A percentile compares a stretch with the other conserved stretches of the same genome.
These are phyloP conservation scores for Hemileia vastatrix DNA, from an alignment of 1,284 basidiomycete genomes.

Conservation along the genomic window DNA sequence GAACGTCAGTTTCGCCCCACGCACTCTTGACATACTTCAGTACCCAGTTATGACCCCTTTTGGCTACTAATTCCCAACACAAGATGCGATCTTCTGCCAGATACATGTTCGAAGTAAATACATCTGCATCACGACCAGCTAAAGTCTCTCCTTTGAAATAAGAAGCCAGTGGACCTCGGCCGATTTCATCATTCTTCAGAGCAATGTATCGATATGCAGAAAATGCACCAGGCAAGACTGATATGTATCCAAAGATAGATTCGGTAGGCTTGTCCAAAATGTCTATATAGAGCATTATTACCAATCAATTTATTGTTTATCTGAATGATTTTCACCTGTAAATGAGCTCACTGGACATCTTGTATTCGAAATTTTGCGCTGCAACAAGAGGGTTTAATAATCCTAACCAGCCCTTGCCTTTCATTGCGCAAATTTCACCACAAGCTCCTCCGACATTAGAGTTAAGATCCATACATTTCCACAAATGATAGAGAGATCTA, in stretches of 20 bases:
- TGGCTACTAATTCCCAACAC: slow-evolving; percentile 93
- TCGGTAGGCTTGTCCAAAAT: slow-evolving; percentile 93
- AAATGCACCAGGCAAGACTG: slow-evolving; percentile 67
- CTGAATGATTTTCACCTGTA: neutral
- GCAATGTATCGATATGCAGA: slow-evolving; percentile 78
- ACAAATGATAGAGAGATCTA: slow-evolving; percentile 79
- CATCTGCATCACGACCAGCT: slow-evolving; percentile 80
- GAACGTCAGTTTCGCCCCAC: slow-evolving; percentile 92
- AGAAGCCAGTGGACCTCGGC: slow-evolving; percentile 76
- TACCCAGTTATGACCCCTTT: slow-evolving; percentile 79
- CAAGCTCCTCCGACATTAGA: slow-evolving; percentile 89
- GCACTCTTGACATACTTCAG: slow-evolving; percentile 93
- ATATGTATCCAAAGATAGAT: slow-evolving; percentile 76
- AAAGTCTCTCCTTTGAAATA: slow-evolving; percentile 96
- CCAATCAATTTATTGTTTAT: neutral
- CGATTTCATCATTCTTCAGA: slow-evolving; percentile 73
- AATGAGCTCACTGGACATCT: slow-evolving; percentile 52
- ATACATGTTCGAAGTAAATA: slow-evolving; percentile 67
- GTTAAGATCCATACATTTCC: slow-evolving; percentile 88
- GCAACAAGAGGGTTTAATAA: slow-evolving; percentile 56
- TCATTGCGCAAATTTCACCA: slow-evolving; percentile 86
- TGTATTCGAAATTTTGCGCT: slow-evolving; percentile 62
- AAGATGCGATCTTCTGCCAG: slow-evolving; percentile 64
- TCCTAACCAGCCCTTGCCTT: slow-evolving; percentile 68
- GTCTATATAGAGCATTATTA: slow-evolving; percentile 39